Conservation (phyloP, 306 rosid species). For the Castanospermum australe region DNA sequence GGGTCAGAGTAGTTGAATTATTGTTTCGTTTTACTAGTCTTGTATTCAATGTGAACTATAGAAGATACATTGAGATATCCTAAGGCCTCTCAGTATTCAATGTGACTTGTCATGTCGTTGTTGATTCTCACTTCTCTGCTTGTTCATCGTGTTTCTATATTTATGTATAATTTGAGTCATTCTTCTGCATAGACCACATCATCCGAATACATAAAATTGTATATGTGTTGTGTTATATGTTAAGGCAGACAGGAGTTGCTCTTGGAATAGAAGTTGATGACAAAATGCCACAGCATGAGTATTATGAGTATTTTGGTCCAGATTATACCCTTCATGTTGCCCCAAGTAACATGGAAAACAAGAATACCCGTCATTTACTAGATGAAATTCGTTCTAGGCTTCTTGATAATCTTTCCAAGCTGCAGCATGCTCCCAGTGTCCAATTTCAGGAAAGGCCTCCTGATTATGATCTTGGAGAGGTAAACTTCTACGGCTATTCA, state of each 20-base stretch:
- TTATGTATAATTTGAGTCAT: slow-evolving; percentile 1
- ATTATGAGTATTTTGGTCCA: slow-evolving; percentile 90
- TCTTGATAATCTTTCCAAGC: slow-evolving; percentile 75
- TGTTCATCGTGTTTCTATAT: slow-evolving; percentile 4
- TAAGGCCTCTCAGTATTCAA: neutral
- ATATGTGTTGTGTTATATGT: slow-evolving; percentile 36
- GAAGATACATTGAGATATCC: neutral
- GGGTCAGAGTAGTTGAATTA: slow-evolving; percentile 6
- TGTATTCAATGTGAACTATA: neutral
- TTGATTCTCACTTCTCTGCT: slow-evolving; percentile 12
- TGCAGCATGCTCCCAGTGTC: slow-evolving; percentile 92
- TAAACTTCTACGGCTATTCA: slow-evolving; percentile 14
- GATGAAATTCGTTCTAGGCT: slow-evolving; percentile 75
- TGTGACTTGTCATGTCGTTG: neutral
- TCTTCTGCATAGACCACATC: neutral
- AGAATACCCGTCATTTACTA: slow-evolving; percentile 64
- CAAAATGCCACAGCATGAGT: slow-evolving; percentile 90
- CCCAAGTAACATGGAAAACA: slow-evolving; percentile 96
- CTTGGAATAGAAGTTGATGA: slow-evolving; percentile 91
- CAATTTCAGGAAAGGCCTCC: slow-evolving; percentile 88
- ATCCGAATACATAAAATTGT: neutral
- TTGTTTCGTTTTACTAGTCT: slow-evolving; percentile 8
- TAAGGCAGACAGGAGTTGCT: slow-evolving; percentile 87
- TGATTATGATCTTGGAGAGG: slow-evolving; percentile 79
- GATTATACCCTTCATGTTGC: slow-evolving; percentile 94